These are phyloP conservation scores for Epichloe elymi DNA, from an alignment of 2,329 filamentous ascomycete genomes.

Conservation along the genomic window DNA sequence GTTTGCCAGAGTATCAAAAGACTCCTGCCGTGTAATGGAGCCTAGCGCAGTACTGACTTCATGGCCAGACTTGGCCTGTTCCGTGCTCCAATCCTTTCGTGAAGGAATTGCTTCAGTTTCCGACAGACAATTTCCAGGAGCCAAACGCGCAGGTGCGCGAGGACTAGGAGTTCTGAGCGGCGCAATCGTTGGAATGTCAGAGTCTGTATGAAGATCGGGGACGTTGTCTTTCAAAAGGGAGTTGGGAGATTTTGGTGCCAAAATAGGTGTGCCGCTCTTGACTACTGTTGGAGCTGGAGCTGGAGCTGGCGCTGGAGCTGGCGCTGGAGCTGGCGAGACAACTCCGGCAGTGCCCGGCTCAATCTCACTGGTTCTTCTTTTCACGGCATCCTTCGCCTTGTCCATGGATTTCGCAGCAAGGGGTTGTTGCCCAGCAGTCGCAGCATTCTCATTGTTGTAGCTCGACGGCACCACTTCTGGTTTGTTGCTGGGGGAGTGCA, in stretches of 20 bases:
- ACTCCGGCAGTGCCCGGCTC: not conserved
- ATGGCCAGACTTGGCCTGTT: constrained; percentile 6
- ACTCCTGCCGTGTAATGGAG: constrained; percentile 24
- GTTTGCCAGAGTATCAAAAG: not conserved
- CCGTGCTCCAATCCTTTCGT: constrained; percentile 15
- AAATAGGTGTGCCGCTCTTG: not conserved
- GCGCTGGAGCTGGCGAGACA: not conserved
- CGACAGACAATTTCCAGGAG: not conserved
- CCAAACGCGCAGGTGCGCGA: constrained; percentile 1
- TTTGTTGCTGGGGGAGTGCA: not conserved
- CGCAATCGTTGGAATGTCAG: constrained; percentile 11
- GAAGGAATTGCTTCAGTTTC: constrained; percentile 22
- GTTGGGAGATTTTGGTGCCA: not conserved
- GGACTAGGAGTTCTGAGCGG: constrained; percentile 23
- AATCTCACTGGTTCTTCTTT: not conserved
- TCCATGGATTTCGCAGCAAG: not conserved
- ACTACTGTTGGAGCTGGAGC: not conserved
- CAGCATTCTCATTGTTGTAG: not conserved
- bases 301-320: too few relatives aligned
- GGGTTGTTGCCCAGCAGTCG: not conserved
- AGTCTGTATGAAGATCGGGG: constrained; percentile 5
- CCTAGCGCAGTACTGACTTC: constrained; percentile 19
- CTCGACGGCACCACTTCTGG: not conserved
- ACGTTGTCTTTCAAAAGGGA: not conserved
- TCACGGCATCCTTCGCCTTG: not conserved